Conservation (phyloP, 371 early-diverging fungal genomes). For the Mortierella sp. region DNA sequence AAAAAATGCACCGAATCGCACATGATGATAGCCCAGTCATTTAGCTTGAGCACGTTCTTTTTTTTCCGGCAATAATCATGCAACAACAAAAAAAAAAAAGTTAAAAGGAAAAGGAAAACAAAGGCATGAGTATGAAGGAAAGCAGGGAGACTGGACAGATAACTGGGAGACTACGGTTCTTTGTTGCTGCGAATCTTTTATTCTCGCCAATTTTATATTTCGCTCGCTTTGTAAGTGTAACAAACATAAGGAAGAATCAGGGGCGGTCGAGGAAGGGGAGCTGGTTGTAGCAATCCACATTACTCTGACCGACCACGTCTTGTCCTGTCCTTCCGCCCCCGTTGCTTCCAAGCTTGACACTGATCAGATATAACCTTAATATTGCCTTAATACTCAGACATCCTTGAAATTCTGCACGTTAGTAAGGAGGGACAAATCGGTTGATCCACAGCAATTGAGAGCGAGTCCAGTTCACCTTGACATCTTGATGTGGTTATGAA, state of each 20-base stretch:
- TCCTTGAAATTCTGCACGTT: no score
- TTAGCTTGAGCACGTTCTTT: neutral
- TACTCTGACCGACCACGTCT: neutral
- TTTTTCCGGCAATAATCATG: neutral
- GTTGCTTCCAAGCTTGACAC: neutral
- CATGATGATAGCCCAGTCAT: no score
- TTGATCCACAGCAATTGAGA: neutral
- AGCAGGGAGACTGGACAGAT: no score
- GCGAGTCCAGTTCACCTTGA: neutral
- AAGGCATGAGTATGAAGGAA: neutral
- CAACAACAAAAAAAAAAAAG: neutral
- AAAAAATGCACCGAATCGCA: no score
- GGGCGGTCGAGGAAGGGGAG: neutral
- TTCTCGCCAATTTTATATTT: slow-evolving; percentile 1
- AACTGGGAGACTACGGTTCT: no score
- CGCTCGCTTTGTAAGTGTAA: neutral
- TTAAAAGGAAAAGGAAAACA: neutral
- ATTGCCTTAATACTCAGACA: no score
- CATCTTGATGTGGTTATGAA: neutral
- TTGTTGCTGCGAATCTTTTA: neutral
- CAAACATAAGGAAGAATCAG: neutral
- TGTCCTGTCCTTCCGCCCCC: neutral
- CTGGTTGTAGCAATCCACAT: neutral
- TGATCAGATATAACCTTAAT: neutral
- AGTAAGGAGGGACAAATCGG: neutral